Conservation (phyloP, 164 flowering plant genomes). For the Macadamia tetraphylla region DNA sequence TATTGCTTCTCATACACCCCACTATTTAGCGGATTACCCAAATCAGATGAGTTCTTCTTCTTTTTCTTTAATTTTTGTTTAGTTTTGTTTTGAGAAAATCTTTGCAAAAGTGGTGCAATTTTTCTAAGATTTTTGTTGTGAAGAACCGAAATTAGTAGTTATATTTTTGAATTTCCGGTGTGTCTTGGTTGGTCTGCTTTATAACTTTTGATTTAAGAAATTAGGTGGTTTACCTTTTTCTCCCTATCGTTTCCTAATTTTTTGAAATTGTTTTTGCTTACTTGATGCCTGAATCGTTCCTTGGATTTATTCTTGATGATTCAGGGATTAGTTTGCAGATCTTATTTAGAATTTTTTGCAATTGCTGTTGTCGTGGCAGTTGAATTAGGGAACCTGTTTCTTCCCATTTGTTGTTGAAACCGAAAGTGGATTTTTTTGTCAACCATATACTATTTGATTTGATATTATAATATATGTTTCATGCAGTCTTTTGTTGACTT, state of each 20-base stretch:
- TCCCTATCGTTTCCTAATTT: not conserved
- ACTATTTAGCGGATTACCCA: constrained; percentile 12
- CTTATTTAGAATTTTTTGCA: not conserved
- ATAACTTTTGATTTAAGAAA: constrained; percentile 9
- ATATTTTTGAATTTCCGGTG: not conserved
- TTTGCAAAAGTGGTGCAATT: not conserved
- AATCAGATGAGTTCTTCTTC: not conserved
- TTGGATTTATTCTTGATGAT: constrained; percentile 25
- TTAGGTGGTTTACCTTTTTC: constrained; percentile 11
- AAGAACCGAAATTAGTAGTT: not conserved
- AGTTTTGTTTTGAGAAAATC: not conserved
- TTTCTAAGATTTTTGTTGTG: too few species aligned
- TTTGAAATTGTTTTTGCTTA: not conserved
- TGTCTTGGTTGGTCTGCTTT: not conserved
- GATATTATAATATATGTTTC: constrained; percentile 9
- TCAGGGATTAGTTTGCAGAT: constrained; percentile 28
- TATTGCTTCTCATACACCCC: constrained; percentile 35
- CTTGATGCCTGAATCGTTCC: constrained; percentile 22
- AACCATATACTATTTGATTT: not conserved
- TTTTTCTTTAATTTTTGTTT: not conserved
- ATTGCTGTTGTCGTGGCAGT: constrained; percentile 6
- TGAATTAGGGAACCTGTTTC: not conserved
- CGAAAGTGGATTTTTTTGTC: not conserved
- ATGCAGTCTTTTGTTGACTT: not conserved
- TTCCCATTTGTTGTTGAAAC: not conserved